Evolutionary conservation across 2,329 filamentous ascomycete genomes (phyloP).

Genomic region (Helotiales sp.): DNA sequence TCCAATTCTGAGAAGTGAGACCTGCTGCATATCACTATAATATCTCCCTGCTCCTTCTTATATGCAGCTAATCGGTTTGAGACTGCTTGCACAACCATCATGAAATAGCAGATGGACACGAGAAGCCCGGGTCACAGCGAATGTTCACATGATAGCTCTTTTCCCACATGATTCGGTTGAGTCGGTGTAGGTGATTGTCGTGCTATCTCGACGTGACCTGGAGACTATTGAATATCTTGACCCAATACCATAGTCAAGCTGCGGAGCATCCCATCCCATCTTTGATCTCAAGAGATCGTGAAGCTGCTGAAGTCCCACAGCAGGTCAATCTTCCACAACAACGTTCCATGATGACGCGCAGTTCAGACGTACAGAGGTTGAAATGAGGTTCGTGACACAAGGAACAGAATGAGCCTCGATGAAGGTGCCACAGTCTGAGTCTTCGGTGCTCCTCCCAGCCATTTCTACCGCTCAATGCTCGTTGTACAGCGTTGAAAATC

Average conservation of each 20-base stretch:
- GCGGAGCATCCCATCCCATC: background rate
- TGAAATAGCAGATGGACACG: background rate
- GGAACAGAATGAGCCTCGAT: conserved; percentile 5
- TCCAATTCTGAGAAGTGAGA: background rate
- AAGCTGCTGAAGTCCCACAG: background rate
- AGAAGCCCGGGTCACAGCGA: background rate
- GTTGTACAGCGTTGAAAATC: background rate
- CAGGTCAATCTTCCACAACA: conserved; percentile 7
- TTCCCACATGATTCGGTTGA: background rate
- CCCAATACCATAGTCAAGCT: background rate
- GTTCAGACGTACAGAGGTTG: background rate
- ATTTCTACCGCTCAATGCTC: background rate
- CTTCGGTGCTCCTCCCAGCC: background rate
- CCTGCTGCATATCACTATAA: background rate
- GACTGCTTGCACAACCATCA: background rate
- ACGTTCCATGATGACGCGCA: conserved; percentile 6
- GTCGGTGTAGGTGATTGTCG: background rate
- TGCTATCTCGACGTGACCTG: background rate
- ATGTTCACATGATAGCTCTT: background rate
- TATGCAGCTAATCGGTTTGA: background rate
- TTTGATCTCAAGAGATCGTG: background rate
- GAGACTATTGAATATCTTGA: background rate
- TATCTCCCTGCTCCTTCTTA: background rate
- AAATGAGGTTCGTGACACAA: background rate
- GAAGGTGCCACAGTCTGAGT: background rate